These are phyloP conservation scores for Fusarium liriodendri DNA, from an alignment of 2,329 filamentous ascomycete genomes.

Conservation along the genomic window DNA sequence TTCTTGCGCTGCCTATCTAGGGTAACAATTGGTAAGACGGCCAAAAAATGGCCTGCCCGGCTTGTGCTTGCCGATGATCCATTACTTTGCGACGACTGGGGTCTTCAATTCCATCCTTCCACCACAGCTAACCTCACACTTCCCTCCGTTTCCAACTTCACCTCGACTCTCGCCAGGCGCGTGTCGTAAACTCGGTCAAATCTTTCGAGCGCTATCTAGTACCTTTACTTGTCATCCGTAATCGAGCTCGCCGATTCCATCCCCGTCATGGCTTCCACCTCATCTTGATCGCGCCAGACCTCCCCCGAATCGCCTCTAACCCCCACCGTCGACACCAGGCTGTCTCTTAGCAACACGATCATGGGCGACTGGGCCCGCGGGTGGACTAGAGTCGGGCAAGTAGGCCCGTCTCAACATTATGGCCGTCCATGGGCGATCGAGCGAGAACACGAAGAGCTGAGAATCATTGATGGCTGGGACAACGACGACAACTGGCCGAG, in stretches of 20 bases:
- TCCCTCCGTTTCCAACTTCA: constrained; percentile 2
- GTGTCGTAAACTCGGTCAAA: background rate
- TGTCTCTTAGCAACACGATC: background rate
- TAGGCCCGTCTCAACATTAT: constrained; percentile 32
- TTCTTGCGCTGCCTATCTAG: background rate
- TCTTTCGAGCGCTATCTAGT: background rate
- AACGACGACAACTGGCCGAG: constrained; percentile 49
- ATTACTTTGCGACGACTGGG: background rate
- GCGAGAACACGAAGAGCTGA: constrained; percentile 45
- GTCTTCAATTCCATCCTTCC: constrained; percentile 11
- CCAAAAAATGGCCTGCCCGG: constrained; percentile 20
- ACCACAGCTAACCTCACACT: constrained; percentile 8
- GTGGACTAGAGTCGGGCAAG: constrained; percentile 49
- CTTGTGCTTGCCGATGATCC: constrained; percentile 17
- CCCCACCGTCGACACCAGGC: background rate
- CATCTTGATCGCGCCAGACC: constrained; percentile 15
- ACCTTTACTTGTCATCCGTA: background rate
- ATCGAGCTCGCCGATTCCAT: background rate
- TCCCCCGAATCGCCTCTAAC: background rate
- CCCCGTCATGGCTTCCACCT: constrained; percentile 19
- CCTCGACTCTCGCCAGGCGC: background rate
- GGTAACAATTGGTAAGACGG: background rate
- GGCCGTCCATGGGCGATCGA: constrained; percentile 44
- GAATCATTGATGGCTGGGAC: constrained; percentile 47
- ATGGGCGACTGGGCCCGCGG: constrained; percentile 47